Conservation (phyloP, 352 stramenopile genomes). For the Globisporangium perplexum region DNA sequence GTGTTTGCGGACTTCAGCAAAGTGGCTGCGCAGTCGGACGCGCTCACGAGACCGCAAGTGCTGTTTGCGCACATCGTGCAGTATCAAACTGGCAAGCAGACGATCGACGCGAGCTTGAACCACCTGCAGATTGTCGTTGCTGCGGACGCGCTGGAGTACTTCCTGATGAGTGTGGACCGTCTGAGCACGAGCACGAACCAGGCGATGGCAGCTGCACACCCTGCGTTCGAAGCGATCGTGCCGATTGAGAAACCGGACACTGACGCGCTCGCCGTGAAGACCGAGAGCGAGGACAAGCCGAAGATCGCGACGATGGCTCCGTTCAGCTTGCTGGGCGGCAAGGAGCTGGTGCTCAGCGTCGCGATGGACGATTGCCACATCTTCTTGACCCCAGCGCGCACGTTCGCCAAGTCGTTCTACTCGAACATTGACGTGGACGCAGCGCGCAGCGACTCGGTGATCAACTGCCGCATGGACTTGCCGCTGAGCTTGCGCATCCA, state of each 20-base stretch:
- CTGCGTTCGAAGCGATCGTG: slow-evolving; percentile 18
- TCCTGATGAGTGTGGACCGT: slow-evolving; percentile 59
- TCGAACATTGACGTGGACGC: slow-evolving; percentile 47
- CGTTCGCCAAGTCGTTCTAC: slow-evolving; percentile 50
- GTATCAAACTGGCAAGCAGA: slow-evolving; percentile 39
- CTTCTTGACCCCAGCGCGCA: slow-evolving; percentile 33
- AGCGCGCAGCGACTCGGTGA: slow-evolving; percentile 31
- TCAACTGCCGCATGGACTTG: slow-evolving; percentile 51
- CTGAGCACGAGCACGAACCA: slow-evolving; percentile 44
- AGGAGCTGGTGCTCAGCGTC: slow-evolving; percentile 43
- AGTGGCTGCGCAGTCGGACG: slow-evolving; percentile 17
- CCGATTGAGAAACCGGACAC: slow-evolving; percentile 11
- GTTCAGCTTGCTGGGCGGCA: slow-evolving; percentile 52
- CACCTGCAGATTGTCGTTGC: slow-evolving; percentile 41
- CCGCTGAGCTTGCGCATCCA: slow-evolving; percentile 37
- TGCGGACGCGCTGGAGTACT: slow-evolving; percentile 45
- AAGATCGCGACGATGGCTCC: slow-evolving; percentile 53
- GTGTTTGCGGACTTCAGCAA: slow-evolving; percentile 55
- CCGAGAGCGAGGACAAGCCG: slow-evolving; percentile 23
- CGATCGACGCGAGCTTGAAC: slow-evolving; percentile 33
- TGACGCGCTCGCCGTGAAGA: slow-evolving; percentile 19
- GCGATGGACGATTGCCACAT: slow-evolving; percentile 54
- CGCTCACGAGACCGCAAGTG: slow-evolving; percentile 31
- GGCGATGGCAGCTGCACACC: slow-evolving; percentile 37
- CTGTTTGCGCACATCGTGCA: slow-evolving; percentile 35